Conservation (phyloP, 805 yeast species). For the Danielia reshetovae region DNA sequence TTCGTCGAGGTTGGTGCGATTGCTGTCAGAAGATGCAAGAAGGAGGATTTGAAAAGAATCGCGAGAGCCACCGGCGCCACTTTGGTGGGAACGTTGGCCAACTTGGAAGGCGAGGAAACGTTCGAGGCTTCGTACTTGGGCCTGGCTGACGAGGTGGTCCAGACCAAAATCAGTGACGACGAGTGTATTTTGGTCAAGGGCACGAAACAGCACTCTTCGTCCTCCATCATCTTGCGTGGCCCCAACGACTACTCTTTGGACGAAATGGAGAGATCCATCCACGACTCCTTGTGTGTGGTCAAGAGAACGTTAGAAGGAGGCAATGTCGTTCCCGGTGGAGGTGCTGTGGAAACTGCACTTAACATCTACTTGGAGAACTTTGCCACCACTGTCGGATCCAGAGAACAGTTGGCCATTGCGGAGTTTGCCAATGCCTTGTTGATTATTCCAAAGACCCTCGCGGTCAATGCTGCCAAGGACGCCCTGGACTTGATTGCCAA, state of each 20-base stretch:
- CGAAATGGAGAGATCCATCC: constrained; percentile 97
- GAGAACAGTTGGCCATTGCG: constrained; percentile 97
- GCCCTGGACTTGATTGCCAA: constrained; percentile 92
- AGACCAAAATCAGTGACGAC: constrained; percentile 89
- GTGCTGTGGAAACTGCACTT: constrained; percentile 96
- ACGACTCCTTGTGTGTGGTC: constrained; percentile 90
- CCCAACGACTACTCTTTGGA: constrained; percentile 93
- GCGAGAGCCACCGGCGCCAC: constrained; percentile 99
- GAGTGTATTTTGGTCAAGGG: constrained; percentile 93
- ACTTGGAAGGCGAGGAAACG: constrained; percentile 93
- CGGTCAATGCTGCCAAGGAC: constrained; percentile 97
- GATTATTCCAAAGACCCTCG: constrained; percentile 92
- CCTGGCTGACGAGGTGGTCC: constrained; percentile 83
- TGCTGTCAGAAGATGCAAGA: constrained; percentile 96
- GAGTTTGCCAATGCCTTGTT: constrained; percentile 91
- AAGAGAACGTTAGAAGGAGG: constrained; percentile 96
- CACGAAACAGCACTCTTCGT: constrained; percentile 84
- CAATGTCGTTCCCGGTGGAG: constrained; percentile 96
- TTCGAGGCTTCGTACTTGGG: constrained; percentile 85
- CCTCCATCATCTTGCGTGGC: constrained; percentile 91
- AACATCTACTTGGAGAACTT: constrained; percentile 93
- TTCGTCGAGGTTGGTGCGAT: constrained; percentile 88
- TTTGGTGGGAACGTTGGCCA: constrained; percentile 77
- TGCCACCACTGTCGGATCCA: constrained; percentile 95
- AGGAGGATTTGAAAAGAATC: constrained; percentile 93